Conservation (phyloP, 495 filamentous ascomycete species). For the Aspergillus ostianus region DNA sequence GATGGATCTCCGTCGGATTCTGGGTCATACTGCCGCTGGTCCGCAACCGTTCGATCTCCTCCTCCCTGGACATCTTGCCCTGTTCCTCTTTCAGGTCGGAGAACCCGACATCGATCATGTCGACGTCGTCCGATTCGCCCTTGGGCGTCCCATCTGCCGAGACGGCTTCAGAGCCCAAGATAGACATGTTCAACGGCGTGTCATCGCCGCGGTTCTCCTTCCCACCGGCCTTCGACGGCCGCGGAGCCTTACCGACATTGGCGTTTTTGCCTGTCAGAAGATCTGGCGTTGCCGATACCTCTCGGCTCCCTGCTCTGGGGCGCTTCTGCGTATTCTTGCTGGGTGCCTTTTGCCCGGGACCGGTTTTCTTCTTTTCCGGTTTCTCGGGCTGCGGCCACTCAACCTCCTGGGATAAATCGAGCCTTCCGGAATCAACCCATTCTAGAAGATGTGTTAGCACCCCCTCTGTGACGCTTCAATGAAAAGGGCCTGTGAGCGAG, state of each 20-base stretch:
- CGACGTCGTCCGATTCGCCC: slow-evolving; percentile 58
- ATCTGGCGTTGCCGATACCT: slow-evolving; percentile 59
- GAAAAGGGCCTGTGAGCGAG: not conserved
- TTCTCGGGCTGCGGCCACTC: slow-evolving; percentile 77
- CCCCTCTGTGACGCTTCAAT: not conserved
- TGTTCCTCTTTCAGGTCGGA: slow-evolving; percentile 44
- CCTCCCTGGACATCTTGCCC: slow-evolving; percentile 71
- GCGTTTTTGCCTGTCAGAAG: slow-evolving; percentile 49
- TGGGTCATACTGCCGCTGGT: slow-evolving; percentile 97
- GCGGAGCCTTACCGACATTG: slow-evolving; percentile 45
- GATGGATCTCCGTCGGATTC: slow-evolving; percentile 93
- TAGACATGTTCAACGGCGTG: slow-evolving; percentile 34
- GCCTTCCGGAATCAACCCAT: slow-evolving; percentile 79
- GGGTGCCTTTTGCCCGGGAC: slow-evolving; percentile 42
- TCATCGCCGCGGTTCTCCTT: slow-evolving; percentile 58
- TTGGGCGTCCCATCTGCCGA: slow-evolving; percentile 54
- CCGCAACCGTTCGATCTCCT: slow-evolving; percentile 93
- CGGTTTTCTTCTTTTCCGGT: slow-evolving; percentile 62
- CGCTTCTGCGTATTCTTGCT: slow-evolving; percentile 54
- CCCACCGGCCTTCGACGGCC: slow-evolving; percentile 58
- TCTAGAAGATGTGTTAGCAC: slow-evolving; percentile 50
- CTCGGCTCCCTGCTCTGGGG: slow-evolving; percentile 51
- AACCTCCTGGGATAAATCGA: slow-evolving; percentile 77
- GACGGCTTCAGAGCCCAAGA: slow-evolving; percentile 49
- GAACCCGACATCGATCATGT: slow-evolving; percentile 59